phyloP scores from a whole-genome alignment of 352 stramenopile genomes.

The Globisporangium cystogenes region DNA sequence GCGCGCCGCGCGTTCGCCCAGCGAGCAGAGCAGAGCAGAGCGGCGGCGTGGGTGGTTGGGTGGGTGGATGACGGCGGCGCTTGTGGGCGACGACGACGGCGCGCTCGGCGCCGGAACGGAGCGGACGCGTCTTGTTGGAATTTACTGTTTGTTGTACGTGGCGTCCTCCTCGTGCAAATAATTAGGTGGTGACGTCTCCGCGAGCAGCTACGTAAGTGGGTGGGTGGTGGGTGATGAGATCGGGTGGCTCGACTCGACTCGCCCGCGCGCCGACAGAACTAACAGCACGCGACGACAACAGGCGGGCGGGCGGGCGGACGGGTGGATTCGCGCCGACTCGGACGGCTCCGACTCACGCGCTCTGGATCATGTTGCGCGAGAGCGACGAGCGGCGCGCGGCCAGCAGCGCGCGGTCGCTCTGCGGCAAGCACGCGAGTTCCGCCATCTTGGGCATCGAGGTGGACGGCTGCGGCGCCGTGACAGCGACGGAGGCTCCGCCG shows the following conservation, averaged over 20 bases:
- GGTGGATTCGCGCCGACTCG: too few species aligned
- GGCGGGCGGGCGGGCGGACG: background rate
- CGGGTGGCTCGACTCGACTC: too few species aligned
- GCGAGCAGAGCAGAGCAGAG: too few species aligned
- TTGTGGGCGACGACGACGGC: too few species aligned
- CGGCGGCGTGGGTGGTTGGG: too few species aligned
- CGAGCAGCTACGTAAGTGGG: background rate
- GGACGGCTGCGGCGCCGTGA: conserved; percentile 12
- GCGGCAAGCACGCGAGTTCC: conserved; percentile 9
- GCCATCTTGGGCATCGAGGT: conserved; percentile 13
- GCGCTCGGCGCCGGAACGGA: background rate
- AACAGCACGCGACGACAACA: background rate
- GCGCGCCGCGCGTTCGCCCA: background rate
- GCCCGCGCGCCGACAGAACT: background rate
- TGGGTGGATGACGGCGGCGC: too few species aligned
- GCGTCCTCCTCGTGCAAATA: background rate
- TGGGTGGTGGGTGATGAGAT: too few species aligned
- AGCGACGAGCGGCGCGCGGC: conserved; percentile 11
- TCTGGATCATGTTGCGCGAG: conserved; percentile 23
- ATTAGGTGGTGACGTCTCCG: background rate
- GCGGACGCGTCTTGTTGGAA: background rate
- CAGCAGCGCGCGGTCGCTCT: conserved; percentile 12
- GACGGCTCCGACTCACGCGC: conserved; percentile 4
- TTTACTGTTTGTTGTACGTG: too few species aligned
- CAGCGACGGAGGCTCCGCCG: background rate